phyloP scores from a whole-genome alignment of 169 alveolate genomes.

The Plasmodium knowlesi region DNA sequence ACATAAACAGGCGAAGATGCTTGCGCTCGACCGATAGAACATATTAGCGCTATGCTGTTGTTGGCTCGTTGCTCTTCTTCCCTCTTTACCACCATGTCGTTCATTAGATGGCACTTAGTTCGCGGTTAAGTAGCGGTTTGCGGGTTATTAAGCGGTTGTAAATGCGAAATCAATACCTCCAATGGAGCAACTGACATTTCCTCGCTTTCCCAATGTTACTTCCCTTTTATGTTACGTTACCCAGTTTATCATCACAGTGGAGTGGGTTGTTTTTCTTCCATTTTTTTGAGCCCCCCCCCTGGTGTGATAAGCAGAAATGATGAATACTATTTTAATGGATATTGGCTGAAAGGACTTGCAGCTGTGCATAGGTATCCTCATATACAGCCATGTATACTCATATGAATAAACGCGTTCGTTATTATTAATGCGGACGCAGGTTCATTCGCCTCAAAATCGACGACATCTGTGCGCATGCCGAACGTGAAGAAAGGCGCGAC shows the following conservation, averaged over 20 bases:
- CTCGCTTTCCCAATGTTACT: background rate
- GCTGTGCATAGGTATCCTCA: background rate
- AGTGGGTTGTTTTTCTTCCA: background rate
- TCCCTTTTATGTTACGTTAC: background rate
- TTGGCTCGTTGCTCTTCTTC: background rate
- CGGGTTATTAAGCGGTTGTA: background rate
- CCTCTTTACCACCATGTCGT: conserved; percentile 15
- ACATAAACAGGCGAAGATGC: conserved; percentile 22
- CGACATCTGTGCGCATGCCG: background rate
- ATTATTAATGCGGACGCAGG: background rate
- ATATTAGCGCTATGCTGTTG: conserved; percentile 25
- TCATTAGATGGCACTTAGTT: background rate
- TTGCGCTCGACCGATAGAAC: conserved; percentile 30
- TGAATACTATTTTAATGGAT: background rate
- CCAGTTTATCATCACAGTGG: background rate
- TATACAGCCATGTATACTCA: background rate
- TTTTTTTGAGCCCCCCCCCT: background rate
- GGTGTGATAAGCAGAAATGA: background rate
- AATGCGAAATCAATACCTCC: background rate
- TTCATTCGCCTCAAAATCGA: background rate
- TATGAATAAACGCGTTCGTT: background rate
- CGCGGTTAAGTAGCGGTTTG: background rate
- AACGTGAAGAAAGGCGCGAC: background rate
- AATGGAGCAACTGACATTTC: background rate
- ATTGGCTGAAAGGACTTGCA: background rate